phyloP scores from a whole-genome alignment of 2,329 filamentous ascomycete genomes.

The Albifimbria verrucaria region DNA sequence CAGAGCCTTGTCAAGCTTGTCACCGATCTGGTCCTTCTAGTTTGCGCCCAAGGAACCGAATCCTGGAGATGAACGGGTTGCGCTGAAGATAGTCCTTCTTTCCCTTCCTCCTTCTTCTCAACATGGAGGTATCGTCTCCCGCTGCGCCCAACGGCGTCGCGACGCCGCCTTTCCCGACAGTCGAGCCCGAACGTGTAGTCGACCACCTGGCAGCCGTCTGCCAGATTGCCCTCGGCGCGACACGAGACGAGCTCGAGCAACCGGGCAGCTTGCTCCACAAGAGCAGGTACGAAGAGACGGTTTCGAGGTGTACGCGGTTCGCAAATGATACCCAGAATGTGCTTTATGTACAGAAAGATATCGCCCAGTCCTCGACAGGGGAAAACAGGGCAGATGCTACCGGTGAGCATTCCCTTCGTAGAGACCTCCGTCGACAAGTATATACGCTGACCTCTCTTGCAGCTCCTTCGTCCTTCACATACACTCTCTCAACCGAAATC shows the following conservation, averaged over 20 bases:
- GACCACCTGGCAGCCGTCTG: slow-evolving; percentile 71
- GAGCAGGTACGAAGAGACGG: slow-evolving; percentile 69
- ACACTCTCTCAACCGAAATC: slow-evolving; percentile 79
- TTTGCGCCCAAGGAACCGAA: slow-evolving; percentile 1
- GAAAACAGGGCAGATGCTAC: slow-evolving; percentile 45
- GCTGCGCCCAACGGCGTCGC: slow-evolving; percentile 45
- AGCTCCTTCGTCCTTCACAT: slow-evolving; percentile 61
- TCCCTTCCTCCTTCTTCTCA: slow-evolving; percentile 18
- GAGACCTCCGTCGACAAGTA: neutral
- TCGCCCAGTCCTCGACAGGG: slow-evolving; percentile 50
- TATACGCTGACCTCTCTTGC: slow-evolving; percentile 10
- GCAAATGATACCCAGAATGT: slow-evolving; percentile 83
- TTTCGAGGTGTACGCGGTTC: slow-evolving; percentile 85
- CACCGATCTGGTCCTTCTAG: neutral
- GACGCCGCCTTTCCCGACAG: slow-evolving; percentile 45
- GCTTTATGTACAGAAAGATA: slow-evolving; percentile 87
- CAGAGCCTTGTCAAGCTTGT: too few relatives aligned
- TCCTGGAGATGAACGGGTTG: slow-evolving; percentile 25
- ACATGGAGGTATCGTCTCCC: slow-evolving; percentile 53
- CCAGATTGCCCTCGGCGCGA: slow-evolving; percentile 70
- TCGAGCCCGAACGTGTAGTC: slow-evolving; percentile 68
- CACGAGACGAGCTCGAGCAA: slow-evolving; percentile 73
- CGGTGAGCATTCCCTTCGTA: slow-evolving; percentile 30
- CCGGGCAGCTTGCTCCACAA: slow-evolving; percentile 80
- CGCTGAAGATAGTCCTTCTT: slow-evolving; percentile 16